Percentiles rank a stretch among this genome's conserved stretches.
These are phyloP conservation scores for Leptosphaerulina australis DNA, from an alignment of 2,329 filamentous ascomycete species.

Conservation along the genomic window DNA sequence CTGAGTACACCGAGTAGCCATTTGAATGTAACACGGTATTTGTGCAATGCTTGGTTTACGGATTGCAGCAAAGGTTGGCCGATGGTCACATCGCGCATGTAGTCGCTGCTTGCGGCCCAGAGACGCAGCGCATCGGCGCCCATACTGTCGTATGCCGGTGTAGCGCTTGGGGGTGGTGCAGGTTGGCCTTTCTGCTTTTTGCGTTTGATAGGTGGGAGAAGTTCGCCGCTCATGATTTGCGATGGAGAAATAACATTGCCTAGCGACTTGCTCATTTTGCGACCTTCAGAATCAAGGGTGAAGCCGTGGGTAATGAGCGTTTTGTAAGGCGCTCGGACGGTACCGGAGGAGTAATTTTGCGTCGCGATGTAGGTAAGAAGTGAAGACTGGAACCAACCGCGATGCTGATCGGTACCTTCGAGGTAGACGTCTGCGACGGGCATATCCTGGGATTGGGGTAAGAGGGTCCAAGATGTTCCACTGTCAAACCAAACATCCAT, in stretches of 20 bases:
- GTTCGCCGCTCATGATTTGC: constrained; percentile 82
- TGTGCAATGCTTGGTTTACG: constrained; percentile 77
- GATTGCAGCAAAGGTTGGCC: constrained; percentile 77
- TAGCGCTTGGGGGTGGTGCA: constrained; percentile 36
- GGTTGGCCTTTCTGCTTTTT: constrained; percentile 62
- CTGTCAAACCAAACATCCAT: constrained; percentile 99
- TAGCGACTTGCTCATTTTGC: constrained; percentile 98
- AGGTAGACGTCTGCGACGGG: constrained; percentile 82
- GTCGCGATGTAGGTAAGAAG: constrained; percentile 82
- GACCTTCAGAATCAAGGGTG: constrained; percentile 84
- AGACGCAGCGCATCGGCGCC: constrained; percentile 86
- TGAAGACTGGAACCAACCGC: constrained; percentile 98
- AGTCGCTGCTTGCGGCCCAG: constrained; percentile 92
- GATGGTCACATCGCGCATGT: constrained; percentile 84
- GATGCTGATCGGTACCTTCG: constrained; percentile 94
- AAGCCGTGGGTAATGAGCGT: constrained; percentile 96
- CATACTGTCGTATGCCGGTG: constrained; percentile 67
- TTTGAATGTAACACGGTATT: constrained; percentile 88
- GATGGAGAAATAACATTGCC: constrained; percentile 84
- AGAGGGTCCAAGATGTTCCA: constrained; percentile 82
- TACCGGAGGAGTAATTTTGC: constrained; percentile 44
- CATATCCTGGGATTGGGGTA: constrained; percentile 38
- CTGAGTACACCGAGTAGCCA: constrained; percentile 77
- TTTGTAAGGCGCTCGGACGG: constrained; percentile 71
- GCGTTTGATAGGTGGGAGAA: constrained; percentile 72